These are phyloP conservation scores for Populus hybrid DNA, from an alignment of 441 rosid genomes.

Conservation along the genomic window DNA sequence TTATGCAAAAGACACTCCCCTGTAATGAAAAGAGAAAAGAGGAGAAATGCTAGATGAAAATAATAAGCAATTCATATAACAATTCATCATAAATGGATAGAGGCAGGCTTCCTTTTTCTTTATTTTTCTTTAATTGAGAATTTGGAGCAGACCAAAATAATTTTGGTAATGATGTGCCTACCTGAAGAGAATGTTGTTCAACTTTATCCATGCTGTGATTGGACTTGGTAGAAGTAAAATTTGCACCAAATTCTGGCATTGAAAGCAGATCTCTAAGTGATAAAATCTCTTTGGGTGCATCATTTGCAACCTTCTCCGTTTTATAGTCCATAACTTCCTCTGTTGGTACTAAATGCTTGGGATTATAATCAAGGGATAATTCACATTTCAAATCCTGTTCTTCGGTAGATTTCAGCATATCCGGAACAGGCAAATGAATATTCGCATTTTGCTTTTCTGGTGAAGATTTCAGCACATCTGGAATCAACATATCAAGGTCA, in stretches of 20 bases:
- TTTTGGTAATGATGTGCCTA: conserved; percentile 9
- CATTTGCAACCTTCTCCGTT: conserved; percentile 22
- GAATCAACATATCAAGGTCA: conserved; percentile 14
- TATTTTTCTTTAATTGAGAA: not conserved
- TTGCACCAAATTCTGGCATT: conserved; percentile 24
- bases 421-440: conserved; percentile 11
- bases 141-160: not conserved
- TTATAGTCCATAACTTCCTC: conserved; percentile 19
- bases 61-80: not conserved
- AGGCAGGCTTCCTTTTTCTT: not conserved
- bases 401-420: conserved; percentile 19
- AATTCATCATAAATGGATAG: not conserved
- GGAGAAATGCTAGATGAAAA: not conserved
- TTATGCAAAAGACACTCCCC: not conserved
- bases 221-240: conserved; percentile 12
- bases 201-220: conserved; percentile 8
- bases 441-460: conserved; percentile 24
- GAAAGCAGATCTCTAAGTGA: conserved; percentile 46
- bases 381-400: conserved; percentile 21
- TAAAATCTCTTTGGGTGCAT: conserved; percentile 20
- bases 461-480: conserved; percentile 23
- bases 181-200: conserved; percentile 35
- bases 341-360: conserved; percentile 23
- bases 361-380: conserved; percentile 17
- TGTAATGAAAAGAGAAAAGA: not conserved